These are phyloP conservation scores for Acacia concinna DNA, from an alignment of 331 rosid species.

Conservation along the genomic window DNA sequence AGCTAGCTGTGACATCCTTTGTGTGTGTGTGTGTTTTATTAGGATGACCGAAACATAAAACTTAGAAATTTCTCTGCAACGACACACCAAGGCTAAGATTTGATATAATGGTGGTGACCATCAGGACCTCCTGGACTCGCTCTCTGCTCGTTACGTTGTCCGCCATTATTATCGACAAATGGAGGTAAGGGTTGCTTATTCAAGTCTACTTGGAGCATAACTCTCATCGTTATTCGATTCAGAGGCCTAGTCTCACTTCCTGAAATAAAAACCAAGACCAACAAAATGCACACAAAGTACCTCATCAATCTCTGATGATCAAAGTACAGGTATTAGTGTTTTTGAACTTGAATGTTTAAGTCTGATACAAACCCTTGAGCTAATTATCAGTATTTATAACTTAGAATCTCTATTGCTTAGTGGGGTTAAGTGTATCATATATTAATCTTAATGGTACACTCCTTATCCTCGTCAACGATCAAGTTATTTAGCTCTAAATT, in stretches of 20 bases:
- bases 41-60: not conserved
- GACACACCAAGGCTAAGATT: not conserved
- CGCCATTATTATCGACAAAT: slow-evolving; percentile 15
- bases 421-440: slow-evolving; percentile 37
- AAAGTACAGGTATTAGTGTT: not conserved
- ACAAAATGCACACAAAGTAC: slow-evolving; percentile 23
- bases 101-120: slow-evolving; percentile 41
- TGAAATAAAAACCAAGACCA: slow-evolving; percentile 29
- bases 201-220: slow-evolving; percentile 1
- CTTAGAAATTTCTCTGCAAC: not conserved
- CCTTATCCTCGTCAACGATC: not conserved
- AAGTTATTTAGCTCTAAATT: slow-evolving; percentile 27
- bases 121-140: slow-evolving; percentile 76
- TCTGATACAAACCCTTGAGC: slow-evolving; percentile 17
- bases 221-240: slow-evolving; percentile 11
- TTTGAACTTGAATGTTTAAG: slow-evolving; percentile 4
- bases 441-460: not conserved
- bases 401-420: not conserved
- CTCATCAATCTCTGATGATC: slow-evolving; percentile 1
- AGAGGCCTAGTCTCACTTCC: slow-evolving; percentile 44
- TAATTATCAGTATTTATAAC: slow-evolving; percentile 32
- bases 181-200: slow-evolving; percentile 18
- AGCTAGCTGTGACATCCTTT: too few relatives aligned
- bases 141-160: slow-evolving; percentile 22
- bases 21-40: too few relatives aligned